phyloP scores from a whole-genome alignment of 2,329 filamentous ascomycete genomes.

The Calonectria hawksworthii region DNA sequence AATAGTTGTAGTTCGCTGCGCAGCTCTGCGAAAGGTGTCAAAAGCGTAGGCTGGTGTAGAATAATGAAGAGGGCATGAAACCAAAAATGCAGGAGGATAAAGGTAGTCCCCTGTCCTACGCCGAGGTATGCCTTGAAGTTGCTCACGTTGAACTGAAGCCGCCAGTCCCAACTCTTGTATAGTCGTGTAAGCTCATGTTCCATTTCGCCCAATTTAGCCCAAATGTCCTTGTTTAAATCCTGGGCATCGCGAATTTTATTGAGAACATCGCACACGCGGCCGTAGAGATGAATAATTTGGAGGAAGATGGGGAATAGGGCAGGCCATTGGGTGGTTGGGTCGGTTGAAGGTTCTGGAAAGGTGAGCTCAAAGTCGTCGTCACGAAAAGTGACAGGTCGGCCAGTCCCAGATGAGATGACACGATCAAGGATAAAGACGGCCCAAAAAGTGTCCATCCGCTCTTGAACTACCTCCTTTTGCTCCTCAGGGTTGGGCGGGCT shows the following conservation, averaged over 20 bases:
- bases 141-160: slow-evolving; percentile 84
- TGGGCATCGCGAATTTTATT: slow-evolving; percentile 83
- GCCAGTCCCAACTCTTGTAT: slow-evolving; percentile 80
- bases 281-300: slow-evolving; percentile 88
- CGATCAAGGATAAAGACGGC: slow-evolving; percentile 89
- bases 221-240: slow-evolving; percentile 81
- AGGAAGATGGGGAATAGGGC: slow-evolving; percentile 85
- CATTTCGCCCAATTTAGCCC: slow-evolving; percentile 80
- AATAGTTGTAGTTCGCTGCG: slow-evolving; percentile 77
- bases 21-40: slow-evolving; percentile 79
- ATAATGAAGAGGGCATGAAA: slow-evolving; percentile 90
- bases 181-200: slow-evolving; percentile 81
- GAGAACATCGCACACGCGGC: slow-evolving; percentile 84
- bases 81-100: slow-evolving; percentile 90
- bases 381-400: slow-evolving; percentile 84
- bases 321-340: slow-evolving; percentile 77
- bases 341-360: slow-evolving; percentile 68
- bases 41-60: slow-evolving; percentile 84
- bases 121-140: slow-evolving; percentile 91
- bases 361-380: slow-evolving; percentile 88
- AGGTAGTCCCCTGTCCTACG: slow-evolving; percentile 85
- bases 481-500: slow-evolving; percentile 62
- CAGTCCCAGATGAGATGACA: slow-evolving; percentile 89
- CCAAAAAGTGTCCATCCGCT: slow-evolving; percentile 91
- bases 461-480: slow-evolving; percentile 79